Base-by-base conservation (phyloP, 805 yeast species). In the Isabelozyma heimii region DNA sequence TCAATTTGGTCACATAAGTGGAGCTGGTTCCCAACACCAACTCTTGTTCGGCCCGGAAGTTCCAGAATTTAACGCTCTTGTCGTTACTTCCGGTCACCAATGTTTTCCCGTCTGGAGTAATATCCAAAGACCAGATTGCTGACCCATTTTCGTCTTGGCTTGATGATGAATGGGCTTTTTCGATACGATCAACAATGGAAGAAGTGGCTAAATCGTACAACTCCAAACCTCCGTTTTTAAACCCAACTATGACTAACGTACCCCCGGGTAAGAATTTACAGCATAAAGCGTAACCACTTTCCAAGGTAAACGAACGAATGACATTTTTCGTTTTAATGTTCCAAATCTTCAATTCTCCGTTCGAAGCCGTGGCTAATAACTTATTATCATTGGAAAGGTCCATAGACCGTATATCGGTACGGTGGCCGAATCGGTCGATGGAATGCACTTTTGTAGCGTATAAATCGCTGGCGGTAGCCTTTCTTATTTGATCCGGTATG, bases 81-180 rank as follows among this genome's bases (percentile, higher is more conserved):
- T 94, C 99, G 38, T 96, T 95, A 33, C 97, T 92, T 8, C 97
- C 99, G 2, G 97, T 88, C 0, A 91, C 84, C 44, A 94, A 72
- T 0, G 85, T 77, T 56, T 82, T 85, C 13, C 98, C 99, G 67
- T 92, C 96, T 12, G 86, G 80, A 2, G 92, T 82, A 33, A 94
- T 64, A 63, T 92, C 97, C 56, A 94, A 73, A 1, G 96, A 85
- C 97, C 97, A 94, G 44, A 94, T 81, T 1, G 97, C 89, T 16
- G 71, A 56, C 5, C 73, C 72, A 33, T 63, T 65, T n/a, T 65
- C 72, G 13, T 61, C 70, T 27, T 83, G 85, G 4, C 45, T 44
- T 20, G 46, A 16, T 4, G 55, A 45, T 8, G 78, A 81, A 61
- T 89, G 96, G 0, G 96, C 97, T 43, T 52, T 59, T 49, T 85